These are phyloP conservation scores for Epichloe glyceriae DNA, from an alignment of 2,329 filamentous ascomycete genomes.

Conservation along the genomic window DNA sequence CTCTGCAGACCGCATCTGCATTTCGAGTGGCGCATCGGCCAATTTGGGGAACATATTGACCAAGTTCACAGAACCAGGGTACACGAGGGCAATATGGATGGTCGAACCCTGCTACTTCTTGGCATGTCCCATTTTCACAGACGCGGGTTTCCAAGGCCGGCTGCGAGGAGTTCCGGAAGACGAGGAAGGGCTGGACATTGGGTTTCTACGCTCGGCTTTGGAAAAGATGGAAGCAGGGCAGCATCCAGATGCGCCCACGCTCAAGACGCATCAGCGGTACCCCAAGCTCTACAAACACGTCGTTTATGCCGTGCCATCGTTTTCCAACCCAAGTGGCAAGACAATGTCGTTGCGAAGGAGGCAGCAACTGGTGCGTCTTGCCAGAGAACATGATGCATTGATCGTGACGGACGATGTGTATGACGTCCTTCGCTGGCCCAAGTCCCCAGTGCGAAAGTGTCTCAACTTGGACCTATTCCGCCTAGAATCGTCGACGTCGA, in stretches of 20 bases:
- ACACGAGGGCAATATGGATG: conserved; percentile 67
- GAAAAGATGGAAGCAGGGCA: conserved; percentile 16
- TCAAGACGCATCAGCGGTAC: conserved; percentile 1
- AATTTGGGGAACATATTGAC: conserved; percentile 65
- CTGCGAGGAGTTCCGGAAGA: conserved; percentile 64
- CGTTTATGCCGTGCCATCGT: conserved; percentile 80
- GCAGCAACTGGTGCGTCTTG: conserved; percentile 57
- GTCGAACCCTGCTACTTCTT: conserved; percentile 74
- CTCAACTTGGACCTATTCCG: conserved; percentile 60
- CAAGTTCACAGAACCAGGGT: conserved; percentile 66
- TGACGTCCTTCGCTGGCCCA: conserved; percentile 74
- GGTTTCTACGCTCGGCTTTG: conserved; percentile 24
- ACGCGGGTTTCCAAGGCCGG: conserved; percentile 57
- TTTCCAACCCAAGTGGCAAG: conserved; percentile 76
- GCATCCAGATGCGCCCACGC: conserved; percentile 6
- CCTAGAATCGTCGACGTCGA: conserved; percentile 4
- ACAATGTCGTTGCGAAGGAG: conserved; percentile 63
- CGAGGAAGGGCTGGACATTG: conserved; percentile 61
- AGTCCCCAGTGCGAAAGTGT: conserved; percentile 40
- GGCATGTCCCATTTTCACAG: conserved; percentile 74
- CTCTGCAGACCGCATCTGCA: conserved; percentile 48
- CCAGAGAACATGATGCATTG: conserved; percentile 68
- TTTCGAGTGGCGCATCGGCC: conserved; percentile 78
- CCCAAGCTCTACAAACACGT: conserved; percentile 71
- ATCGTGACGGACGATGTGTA: conserved; percentile 87